phyloP scores from a whole-genome alignment of 2,329 filamentous ascomycete genomes.

The Fusarium sp. region DNA sequence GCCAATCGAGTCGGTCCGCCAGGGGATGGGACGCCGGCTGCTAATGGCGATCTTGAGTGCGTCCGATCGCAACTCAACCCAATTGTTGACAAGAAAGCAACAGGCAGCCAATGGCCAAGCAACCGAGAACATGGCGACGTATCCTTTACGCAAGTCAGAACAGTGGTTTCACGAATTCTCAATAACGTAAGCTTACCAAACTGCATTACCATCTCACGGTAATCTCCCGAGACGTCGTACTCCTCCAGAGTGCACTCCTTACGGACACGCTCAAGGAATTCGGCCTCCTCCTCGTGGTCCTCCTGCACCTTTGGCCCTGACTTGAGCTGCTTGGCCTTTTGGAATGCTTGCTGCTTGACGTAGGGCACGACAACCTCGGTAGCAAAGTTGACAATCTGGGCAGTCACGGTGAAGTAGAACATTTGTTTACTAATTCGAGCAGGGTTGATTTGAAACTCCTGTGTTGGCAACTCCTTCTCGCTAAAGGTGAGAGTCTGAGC shows the following conservation, averaged over 20 bases:
- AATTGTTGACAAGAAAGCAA: slow-evolving; percentile 94
- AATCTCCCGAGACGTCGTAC: slow-evolving; percentile 92
- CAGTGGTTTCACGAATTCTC: not conserved
- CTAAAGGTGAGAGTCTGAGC: slow-evolving; percentile 81
- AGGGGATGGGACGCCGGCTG: slow-evolving; percentile 89
- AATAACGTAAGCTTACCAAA: slow-evolving; percentile 63
- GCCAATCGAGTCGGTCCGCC: slow-evolving; percentile 92
- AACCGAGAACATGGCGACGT: slow-evolving; percentile 90
- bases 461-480: slow-evolving; percentile 75
- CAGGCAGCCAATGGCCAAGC: slow-evolving; percentile 94
- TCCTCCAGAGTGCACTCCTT: slow-evolving; percentile 83
- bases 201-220: slow-evolving; percentile 93
- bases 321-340: slow-evolving; percentile 83
- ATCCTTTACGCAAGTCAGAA: slow-evolving; percentile 64
- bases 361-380: slow-evolving; percentile 90
- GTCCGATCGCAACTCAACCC: slow-evolving; percentile 93
- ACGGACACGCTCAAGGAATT: slow-evolving; percentile 84
- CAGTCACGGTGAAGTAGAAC: slow-evolving; percentile 95
- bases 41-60: slow-evolving; percentile 93
- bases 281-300: slow-evolving; percentile 81
- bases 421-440: slow-evolving; percentile 88
- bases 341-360: slow-evolving; percentile 80
- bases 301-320: slow-evolving; percentile 63
- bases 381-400: slow-evolving; percentile 87
- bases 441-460: slow-evolving; percentile 84